These are phyloP conservation scores for Linnemannia schmuckeri DNA, from an alignment of 192 early-diverging fungal species.

Conservation along the genomic window DNA sequence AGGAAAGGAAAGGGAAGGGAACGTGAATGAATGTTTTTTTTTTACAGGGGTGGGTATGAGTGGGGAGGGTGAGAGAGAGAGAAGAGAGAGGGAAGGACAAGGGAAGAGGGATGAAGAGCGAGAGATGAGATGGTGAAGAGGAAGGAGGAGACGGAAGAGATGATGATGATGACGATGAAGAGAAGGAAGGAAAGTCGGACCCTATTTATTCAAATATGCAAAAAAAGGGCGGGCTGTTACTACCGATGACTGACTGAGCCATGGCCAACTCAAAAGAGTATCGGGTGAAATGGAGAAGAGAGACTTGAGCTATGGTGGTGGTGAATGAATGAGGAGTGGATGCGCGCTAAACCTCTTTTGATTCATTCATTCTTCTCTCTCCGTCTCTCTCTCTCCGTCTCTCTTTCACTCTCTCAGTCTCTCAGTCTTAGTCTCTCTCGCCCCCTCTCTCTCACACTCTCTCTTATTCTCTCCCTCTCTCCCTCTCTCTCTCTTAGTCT, in stretches of 20 bases:
- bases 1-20: neutral
- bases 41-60: neutral
- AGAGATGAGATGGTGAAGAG: neutral
- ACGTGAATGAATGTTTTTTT: neutral
- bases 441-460: too few species aligned
- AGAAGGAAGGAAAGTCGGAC: neutral
- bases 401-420: neutral
- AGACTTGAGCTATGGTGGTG: neutral
- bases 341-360: neutral
- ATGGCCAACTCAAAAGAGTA: neutral
- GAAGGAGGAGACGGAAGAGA: neutral
- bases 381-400: neutral
- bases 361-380: neutral
- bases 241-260: neutral
- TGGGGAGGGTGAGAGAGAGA: neutral
- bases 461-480: too few species aligned
- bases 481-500: too few species aligned
- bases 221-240: neutral
- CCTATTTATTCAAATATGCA: neutral
- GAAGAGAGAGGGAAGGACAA: neutral
- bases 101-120: conserved; percentile 8
- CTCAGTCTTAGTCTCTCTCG: too few species aligned
- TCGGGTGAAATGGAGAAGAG: neutral
- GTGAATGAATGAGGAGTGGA: too few species aligned
- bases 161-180: neutral